Evolutionary conservation across 2,329 filamentous ascomycete genomes (phyloP).

Genomic region (Clonostachys rhizophaga): DNA sequence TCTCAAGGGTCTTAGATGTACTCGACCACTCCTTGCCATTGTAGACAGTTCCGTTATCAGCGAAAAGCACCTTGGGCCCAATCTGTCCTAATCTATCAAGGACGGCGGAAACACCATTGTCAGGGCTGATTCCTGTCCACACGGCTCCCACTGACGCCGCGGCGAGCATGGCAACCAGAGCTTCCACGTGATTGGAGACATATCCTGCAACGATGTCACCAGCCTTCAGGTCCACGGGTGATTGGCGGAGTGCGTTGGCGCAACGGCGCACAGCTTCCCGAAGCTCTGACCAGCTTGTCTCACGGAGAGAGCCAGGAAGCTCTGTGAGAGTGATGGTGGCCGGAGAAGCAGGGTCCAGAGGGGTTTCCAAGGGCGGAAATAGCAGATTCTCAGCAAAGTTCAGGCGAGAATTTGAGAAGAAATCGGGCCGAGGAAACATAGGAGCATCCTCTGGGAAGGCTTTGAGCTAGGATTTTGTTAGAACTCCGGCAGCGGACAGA

Average conservation of each 20-base stretch:
- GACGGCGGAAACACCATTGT: constrained; percentile 88
- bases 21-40: constrained; percentile 89
- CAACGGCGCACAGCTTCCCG: constrained; percentile 73
- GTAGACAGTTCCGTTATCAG: constrained; percentile 84
- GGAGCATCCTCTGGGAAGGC: constrained; percentile 61
- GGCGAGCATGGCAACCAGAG: constrained; percentile 83
- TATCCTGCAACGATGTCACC: constrained; percentile 64
- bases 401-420: constrained; percentile 73
- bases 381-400: constrained; percentile 97
- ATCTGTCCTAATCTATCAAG: constrained; percentile 85
- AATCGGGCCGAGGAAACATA: constrained; percentile 84
- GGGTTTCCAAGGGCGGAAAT: constrained; percentile 52
- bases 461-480: neutral
- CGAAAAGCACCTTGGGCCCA: constrained; percentile 74
- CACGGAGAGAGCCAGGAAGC: constrained; percentile 44
- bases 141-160: constrained; percentile 78
- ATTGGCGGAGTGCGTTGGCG: constrained; percentile 63
- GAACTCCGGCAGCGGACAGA: too few species aligned
- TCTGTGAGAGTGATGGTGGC: constrained; percentile 84
- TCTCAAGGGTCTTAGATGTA: constrained; percentile 71
- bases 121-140: constrained; percentile 91
- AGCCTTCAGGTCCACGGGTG: constrained; percentile 47
- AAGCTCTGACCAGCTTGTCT: constrained; percentile 71
- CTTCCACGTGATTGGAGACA: constrained; percentile 85
- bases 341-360: constrained; percentile 47